Conservation (phyloP, 805 yeast species). For the Cyberlindnera mississippiensis region DNA sequence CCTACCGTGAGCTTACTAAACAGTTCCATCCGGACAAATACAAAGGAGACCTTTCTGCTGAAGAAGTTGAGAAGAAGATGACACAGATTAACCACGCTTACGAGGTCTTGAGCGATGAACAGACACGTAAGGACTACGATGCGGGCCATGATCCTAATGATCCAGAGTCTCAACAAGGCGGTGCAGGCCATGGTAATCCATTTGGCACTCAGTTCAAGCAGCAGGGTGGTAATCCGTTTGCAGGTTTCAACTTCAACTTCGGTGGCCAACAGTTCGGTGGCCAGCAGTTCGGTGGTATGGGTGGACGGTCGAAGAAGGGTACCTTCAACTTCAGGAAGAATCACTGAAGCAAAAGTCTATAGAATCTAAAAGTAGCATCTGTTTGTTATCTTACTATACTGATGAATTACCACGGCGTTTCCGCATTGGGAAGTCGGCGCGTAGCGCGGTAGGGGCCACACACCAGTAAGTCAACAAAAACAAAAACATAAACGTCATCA, state of each 20-base stretch:
- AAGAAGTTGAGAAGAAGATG: constrained; percentile 77
- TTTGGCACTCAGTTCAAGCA: constrained; percentile 6
- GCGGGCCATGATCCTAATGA: constrained; percentile 51
- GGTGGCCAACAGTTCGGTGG: constrained; percentile 13
- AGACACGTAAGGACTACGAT: constrained; percentile 54
- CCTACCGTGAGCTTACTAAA: constrained; percentile 73
- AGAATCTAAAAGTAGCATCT: not conserved
- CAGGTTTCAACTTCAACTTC: constrained; percentile 13
- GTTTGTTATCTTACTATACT: not conserved
- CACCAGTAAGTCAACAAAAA: constrained; percentile 2
- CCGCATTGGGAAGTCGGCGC: constrained; percentile 3
- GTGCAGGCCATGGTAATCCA: constrained; percentile 4
- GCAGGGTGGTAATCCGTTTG: constrained; percentile 5
- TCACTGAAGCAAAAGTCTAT: no score
- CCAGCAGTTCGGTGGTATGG: constrained; percentile 11
- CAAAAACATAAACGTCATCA: constrained; percentile 4
- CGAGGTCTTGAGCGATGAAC: constrained; percentile 71
- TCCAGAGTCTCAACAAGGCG: constrained; percentile 21
- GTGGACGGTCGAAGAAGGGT: constrained; percentile 1
- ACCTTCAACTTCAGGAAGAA: not conserved
- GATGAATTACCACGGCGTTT: not conserved
- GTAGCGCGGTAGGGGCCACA: constrained; percentile 4
- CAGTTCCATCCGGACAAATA: constrained; percentile 92
- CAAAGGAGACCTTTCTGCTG: constrained; percentile 60
- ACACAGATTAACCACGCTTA: constrained; percentile 92